Base-by-base conservation (phyloP, 2,329 filamentous ascomycete species). In the Canariomyces notabilis region DNA sequence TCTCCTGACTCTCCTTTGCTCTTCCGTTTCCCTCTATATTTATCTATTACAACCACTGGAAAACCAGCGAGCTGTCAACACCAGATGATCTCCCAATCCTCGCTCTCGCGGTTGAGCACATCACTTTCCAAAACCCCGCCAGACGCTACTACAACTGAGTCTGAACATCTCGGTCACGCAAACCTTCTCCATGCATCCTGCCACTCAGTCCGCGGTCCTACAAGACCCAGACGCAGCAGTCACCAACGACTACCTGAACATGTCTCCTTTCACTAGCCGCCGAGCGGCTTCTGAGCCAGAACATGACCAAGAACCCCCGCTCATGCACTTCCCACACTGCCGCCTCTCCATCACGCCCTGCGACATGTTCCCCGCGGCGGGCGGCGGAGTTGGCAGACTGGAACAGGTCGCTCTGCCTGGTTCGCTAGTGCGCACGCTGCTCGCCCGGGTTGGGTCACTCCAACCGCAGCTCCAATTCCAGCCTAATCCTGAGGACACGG, bases 311-410 rank as follows among this genome's bases (percentile, higher is more conserved):
- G 16, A 19, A 14, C 22, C 48, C 2, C 44, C 50, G 0, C 36
- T 56, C 34, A 52, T 56, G 47, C 53, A 56, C 44, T 54, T 56
- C 21, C 49, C 53, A 14, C 51, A 47, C 22, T 56, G 53, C 43
- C 45, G 50, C 20, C 49, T 56, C 22, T 48, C 50, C 5, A 39
- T 56, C 35, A 44, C 41, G 42, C 18, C 21, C 11, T 19, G 31
- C 8, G 37, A 34, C 35, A 6, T 26, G 43, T 35, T 48, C 22
- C 22, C 37, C 23, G 11, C 26, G n/a, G 18, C 23, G 15, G n/a
- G 9, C 20, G 41, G 41, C 37, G 50, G 49, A 36, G 14, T 54
- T 5, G 41, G 41, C 37, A 52, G 49, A 36, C 15, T 54, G 4
- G 54, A 57, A 29, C 49, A 43, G 8, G 39, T 55, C 21, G 54